phyloP scores from a whole-genome alignment of 805 yeast genomes.

The Debaryomyces hansenii region DNA sequence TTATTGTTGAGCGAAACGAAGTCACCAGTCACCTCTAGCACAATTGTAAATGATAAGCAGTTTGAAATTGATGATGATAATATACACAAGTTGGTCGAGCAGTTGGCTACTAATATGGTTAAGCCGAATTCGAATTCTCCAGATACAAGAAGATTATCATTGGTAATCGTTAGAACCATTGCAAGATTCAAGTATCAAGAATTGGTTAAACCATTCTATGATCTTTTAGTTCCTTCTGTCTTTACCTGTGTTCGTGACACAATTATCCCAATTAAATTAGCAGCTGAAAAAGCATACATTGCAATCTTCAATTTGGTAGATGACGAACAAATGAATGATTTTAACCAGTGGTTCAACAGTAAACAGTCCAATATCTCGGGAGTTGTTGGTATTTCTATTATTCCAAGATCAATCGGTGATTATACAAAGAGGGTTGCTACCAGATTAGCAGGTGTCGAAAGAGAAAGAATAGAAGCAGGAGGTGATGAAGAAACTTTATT shows the following conservation, averaged over 20 bases:
- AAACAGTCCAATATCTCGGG: conserved; percentile 35
- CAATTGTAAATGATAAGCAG: conserved; percentile 22
- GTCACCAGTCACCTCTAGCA: conserved; percentile 21
- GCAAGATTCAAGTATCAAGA: conserved; percentile 58
- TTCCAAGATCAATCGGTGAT: conserved; percentile 77
- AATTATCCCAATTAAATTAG: conserved; percentile 88
- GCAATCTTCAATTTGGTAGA: conserved; percentile 71
- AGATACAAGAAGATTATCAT: conserved; percentile 77
- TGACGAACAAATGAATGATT: conserved; percentile 53
- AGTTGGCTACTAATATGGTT: conserved; percentile 49
- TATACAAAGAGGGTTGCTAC: conserved; percentile 88
- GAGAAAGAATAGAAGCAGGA: conserved; percentile 85
- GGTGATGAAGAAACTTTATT: conserved; percentile 86
- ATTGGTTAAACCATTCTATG: conserved; percentile 53
- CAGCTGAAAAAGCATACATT: conserved; percentile 88
- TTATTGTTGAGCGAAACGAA: conserved; percentile 46
- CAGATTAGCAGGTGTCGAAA: conserved; percentile 81
- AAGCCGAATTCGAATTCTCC: conserved; percentile 60
- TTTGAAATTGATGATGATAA: conserved; percentile 46
- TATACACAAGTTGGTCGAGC: conserved; percentile 43
- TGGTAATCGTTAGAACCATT: conserved; percentile 74
- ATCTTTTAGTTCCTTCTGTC: conserved; percentile 65
- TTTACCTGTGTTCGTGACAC: conserved; percentile 83
- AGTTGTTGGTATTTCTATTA: conserved; percentile 48
- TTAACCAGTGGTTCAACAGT: conserved; percentile 64